Evolutionary conservation across 495 filamentous ascomycete genomes (phyloP), one percentile per base, ranked within the genome.

Genomic region (Penicillium dipodomyicola): DNA sequence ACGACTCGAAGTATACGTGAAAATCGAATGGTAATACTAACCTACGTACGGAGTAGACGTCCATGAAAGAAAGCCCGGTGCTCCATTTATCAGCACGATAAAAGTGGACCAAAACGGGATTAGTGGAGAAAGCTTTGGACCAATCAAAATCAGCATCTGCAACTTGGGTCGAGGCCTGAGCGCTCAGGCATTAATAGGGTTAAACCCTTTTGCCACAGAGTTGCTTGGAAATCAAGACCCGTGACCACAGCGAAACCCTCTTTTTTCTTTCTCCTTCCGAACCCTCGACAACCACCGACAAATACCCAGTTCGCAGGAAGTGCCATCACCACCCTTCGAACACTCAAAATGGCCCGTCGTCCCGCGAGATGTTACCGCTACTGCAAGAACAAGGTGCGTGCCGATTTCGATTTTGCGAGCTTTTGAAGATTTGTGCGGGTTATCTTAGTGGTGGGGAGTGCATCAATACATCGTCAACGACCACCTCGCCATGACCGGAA

Each of bases 281-380:
- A 57, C 64, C 64, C 64, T 70, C 70, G 71, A 70, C 69, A 72
- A 72, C 70, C 70, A 67, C 63, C 69, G 68, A 76, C 72, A 73
- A 67, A 63, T 62, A 67, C 64, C 63, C 60, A 65, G 75, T 79
- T 80, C 74, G 73, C 77, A 80, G 67, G 76, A 79, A 80, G 74
- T 75, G 75, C 76, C 81, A 68, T 76, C 67, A 71, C 73, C 75
- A 74, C 74, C 75, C 71, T 75, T 74, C 76, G 80, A 85, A 74
- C 81, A 80, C 78, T 86, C 86, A 89, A 85, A 79, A 98, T 98
- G 94, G 94, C 94, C 72, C 89, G 94, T 76, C 90, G 94, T 84
- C 94, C 94, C 68, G 94, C 94, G 66, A 85, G 95, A 81, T 98
- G 94, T 81, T 98, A 98, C 87, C 92, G 94, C 77, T 98, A 98